Evolutionary conservation across 129 eudicot genomes (phyloP), one percentile per base, ranked within the genome.

Genomic region (Pittosporum tobira): DNA sequence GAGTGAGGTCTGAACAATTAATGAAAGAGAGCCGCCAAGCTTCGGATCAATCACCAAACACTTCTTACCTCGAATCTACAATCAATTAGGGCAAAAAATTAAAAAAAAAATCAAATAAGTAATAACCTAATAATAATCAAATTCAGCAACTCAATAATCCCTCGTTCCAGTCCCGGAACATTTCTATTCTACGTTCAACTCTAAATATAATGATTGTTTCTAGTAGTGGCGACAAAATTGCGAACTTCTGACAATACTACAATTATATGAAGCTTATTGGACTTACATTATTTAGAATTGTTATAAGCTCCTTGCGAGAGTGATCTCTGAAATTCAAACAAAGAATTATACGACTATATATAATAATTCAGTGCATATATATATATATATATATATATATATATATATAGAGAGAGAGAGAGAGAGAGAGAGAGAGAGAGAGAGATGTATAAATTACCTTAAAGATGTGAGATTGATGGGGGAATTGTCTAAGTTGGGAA

Each of bases 11-110:
- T 76, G 94, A 18, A 93, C 75, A 49, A 93, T 70, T 60, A 81
- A 57, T 2, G 96, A 93, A 28, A 93, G 77, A 11, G 99, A 74
- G 43, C 99, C 99, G 26, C 99, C 82, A 10, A 93, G 93, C 78
- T 87, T 93, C 3, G 85, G 88, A 77, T 93, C 99, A 48, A 93
- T 76, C 10, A 93, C 94, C 73, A 93, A 78, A 75, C 96, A 93
- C 75, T 93, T 93, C 59, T 73, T 88, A 27, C 99, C 99, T 34
- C 99, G 90, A 73, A 91, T 87, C 99, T 87, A 57, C 14, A 44
- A 19, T 46, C 4, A 25, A 53, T 6, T 25, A 45, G 59, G 24
- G 59, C 38, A 28, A 36, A 24, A 43, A 14, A 12, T 5, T 36
- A 16, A 24, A 42, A 15, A 3, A 16, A 20, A 8, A 45, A 36